A percentile compares a stretch with the other conserved stretches of the same genome.
These are phyloP conservation scores for Coemansia biformis DNA, from an alignment of 192 early-diverging fungal species.

Conservation along the genomic window DNA sequence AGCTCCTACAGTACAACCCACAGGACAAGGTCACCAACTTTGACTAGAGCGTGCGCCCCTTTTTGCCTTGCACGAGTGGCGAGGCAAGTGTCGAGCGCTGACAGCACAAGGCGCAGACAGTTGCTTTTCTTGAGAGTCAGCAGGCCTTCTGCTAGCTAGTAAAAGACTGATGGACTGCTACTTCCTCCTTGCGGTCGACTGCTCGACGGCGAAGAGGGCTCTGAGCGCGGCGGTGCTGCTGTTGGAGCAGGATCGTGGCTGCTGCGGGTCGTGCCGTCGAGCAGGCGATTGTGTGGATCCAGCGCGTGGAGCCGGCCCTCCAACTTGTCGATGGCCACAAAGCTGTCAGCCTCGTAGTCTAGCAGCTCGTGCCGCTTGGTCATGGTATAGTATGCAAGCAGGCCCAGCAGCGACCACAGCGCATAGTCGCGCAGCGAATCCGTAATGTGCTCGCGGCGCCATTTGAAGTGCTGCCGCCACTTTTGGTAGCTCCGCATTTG, in stretches of 20 bases:
- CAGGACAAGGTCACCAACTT: slow-evolving; percentile 9
- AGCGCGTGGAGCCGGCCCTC: slow-evolving; percentile 15
- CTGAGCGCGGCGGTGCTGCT: neutral
- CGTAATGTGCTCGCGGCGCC: slow-evolving; percentile 12
- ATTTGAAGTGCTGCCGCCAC: slow-evolving; percentile 41
- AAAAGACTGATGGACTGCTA: neutral
- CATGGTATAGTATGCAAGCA: slow-evolving; percentile 36
- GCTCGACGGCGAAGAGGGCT: no score
- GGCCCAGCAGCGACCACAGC: slow-evolving; percentile 30
- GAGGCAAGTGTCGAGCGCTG: no score
- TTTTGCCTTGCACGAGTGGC: slow-evolving; percentile 4
- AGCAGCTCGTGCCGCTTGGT: slow-evolving; percentile 21
- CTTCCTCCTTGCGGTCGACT: no score
- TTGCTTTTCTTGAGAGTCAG: no score
- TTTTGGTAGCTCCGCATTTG: slow-evolving; percentile 33
- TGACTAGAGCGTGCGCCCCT: neutral
- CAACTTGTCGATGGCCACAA: slow-evolving; percentile 30
- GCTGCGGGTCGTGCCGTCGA: slow-evolving; percentile 6
- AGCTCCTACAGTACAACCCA: slow-evolving; percentile 88
- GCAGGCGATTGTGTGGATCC: slow-evolving; percentile 23
- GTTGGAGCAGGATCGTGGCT: neutral
- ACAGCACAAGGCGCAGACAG: no score
- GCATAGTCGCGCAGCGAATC: slow-evolving; percentile 28
- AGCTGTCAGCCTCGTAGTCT: slow-evolving; percentile 31
- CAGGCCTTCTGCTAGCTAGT: no score